Evolutionary conservation across 495 filamentous ascomycete genomes (phyloP), one percentile per base, ranked within the genome.

Genomic region (Penicillium steckii): DNA sequence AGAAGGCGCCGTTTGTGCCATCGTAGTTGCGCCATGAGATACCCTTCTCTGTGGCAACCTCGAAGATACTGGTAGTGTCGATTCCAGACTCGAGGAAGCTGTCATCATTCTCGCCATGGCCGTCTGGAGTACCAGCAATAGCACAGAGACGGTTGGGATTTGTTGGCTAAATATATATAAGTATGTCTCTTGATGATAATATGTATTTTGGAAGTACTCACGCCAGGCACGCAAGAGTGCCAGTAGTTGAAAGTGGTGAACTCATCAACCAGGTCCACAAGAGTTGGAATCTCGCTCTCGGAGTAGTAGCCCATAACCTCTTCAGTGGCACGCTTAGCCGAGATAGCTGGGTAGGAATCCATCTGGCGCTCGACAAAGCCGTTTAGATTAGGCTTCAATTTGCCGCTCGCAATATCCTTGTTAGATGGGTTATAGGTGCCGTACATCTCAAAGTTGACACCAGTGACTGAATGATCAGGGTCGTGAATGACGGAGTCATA

Each of bases 251-350:
- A 80, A 24, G 72, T 70, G 3, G 73, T 67, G 54, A 75, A 82
- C 50, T 80, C 75, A 50, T 80, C 66, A 21, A 74, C 74, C 50
- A 82, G 60, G 24, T 68, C 48, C 15, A 64, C 66, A 21, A 80
- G 60, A 8, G 77, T 73, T 25, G 76, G 77, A 43, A 80, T 62
- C 57, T 80, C 67, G 6, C 70, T 66, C 51, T 72, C 70, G 21
- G 77, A 73, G 57, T 80, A 80, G 66, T 80, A 80, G 46, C 75
- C 71, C 60, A 82, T 70, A 15, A 74, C 77, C 62, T 80, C 67
- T 21, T 64, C 62, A 17, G 69, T 66, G 33, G 65, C 64, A 17
- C 65, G 70, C 41, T 71, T 58, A 43, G 69, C 55, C 17, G 66
- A 65, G 40, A 64, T 64, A 23, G 42, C 48, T 3, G 52, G 53